Evolutionary conservation across 495 filamentous ascomycete species (phyloP).

Genomic region (Niebla homalea): DNA sequence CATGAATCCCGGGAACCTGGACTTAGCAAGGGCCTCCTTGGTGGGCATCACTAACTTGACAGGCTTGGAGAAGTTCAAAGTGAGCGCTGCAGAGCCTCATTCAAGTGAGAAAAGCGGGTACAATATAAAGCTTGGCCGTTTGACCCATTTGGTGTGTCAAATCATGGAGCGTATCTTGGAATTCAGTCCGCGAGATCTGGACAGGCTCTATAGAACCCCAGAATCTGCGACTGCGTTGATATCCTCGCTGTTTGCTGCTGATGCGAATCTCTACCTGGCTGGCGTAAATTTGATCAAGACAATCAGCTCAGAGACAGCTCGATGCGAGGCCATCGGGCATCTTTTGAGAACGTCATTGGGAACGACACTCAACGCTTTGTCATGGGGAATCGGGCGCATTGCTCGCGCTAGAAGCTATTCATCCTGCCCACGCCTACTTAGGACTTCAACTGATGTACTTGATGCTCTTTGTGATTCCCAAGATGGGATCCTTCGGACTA

Average conservation of each 20-base stretch:
- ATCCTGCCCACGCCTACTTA: constrained; percentile 56
- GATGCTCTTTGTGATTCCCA: constrained; percentile 71
- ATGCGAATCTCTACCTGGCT: constrained; percentile 56
- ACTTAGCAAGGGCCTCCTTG: constrained; percentile 57
- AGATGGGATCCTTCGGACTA: constrained; percentile 62
- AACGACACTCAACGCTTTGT: constrained; percentile 45
- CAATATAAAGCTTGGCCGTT: constrained; percentile 56
- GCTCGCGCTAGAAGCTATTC: constrained; percentile 46
- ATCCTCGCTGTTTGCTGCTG: constrained; percentile 53
- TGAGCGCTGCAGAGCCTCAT: constrained; percentile 33
- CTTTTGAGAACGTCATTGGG: constrained; percentile 51
- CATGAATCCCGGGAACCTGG: constrained; percentile 47
- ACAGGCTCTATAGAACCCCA: constrained; percentile 47
- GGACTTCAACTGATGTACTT: constrained; percentile 61
- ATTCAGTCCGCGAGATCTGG: constrained; percentile 51
- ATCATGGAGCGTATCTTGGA: constrained; percentile 65
- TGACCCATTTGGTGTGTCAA: constrained; percentile 53
- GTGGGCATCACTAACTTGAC: constrained; percentile 53
- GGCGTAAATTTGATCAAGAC: constrained; percentile 69
- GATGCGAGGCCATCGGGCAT: constrained; percentile 60
- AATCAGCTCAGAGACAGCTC: constrained; percentile 53
- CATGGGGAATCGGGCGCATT: constrained; percentile 46
- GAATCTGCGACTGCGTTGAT: constrained; percentile 54
- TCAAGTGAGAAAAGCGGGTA: constrained; percentile 48
- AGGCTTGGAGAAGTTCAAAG: constrained; percentile 56